Evolutionary conservation across 805 yeast species (phyloP), one percentile per base, ranked within the genome.

Genomic region (Isabelozyma rhagii): DNA sequence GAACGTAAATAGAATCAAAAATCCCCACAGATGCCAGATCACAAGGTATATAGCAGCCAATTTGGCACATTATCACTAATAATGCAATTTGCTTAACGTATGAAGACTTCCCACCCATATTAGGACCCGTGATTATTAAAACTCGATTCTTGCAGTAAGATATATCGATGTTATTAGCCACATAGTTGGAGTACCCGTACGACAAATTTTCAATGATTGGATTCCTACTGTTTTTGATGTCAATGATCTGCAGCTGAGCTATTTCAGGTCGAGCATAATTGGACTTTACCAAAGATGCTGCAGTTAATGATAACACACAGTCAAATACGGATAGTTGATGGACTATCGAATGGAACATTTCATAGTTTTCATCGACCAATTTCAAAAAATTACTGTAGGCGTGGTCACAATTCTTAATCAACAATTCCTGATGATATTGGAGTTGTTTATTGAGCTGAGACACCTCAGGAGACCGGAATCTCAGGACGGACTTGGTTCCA

Each of bases 71-170:
- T 8, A 89, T 79, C 9, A 81, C 83, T 9, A 82, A 69, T 11
- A 89, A 64, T 0, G 94, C 96, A 9, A 87, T 76, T 53, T 87
- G 90, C 46, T 88, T 77, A 13, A 87, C 89, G 58, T 83, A 84
- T 0, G 90, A 83, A 6, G 91, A 84, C 62, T 89, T 89, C 4
- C 96, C 96, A 8, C 96, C 96, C 91, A 88, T 87, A 56, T 88
- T 88, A 0, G 96, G 94, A 0, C 96, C 96, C 0, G 96, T 88
- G 18, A 91, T 80, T 13, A 91, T 74, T 48, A 84, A 70, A 2
- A 69, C 78, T 34, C 89, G 73, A 11, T 80, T 74, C 3, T 70
- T 63, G n/a, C 68, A 60, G 6, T 68, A 60, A 5, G 71, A 56
- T 71, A 91, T 78, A 6, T 62, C 48, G 5, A 85, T 76, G 54